Conservation (phyloP, 169 alveolate species). For the Cryptosporidium parvum region DNA sequence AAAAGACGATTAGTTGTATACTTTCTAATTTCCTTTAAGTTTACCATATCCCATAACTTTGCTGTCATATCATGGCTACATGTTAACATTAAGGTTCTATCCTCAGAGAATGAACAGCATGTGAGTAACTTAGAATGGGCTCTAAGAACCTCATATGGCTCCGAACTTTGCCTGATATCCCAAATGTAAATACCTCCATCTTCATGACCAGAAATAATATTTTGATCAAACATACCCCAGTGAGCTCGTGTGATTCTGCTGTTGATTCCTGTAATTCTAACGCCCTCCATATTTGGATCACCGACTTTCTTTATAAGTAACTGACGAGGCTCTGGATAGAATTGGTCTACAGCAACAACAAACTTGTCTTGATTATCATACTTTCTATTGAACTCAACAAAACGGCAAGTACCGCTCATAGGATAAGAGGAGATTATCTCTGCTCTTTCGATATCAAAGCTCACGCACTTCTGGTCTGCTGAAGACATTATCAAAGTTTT, state of each 20-base stretch:
- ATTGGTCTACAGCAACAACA: conserved; percentile 88
- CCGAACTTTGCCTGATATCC: conserved; percentile 67
- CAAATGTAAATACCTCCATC: conserved; percentile 83
- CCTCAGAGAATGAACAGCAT: conserved; percentile 85
- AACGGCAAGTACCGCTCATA: conserved; percentile 78
- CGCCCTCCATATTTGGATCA: conserved; percentile 60
- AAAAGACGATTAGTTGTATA: conserved; percentile 89
- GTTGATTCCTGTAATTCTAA: conserved; percentile 62
- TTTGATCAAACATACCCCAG: conserved; percentile 91
- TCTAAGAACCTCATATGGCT: conserved; percentile 68
- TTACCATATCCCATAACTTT: conserved; percentile 88
- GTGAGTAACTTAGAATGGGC: conserved; percentile 89
- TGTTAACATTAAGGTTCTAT: conserved; percentile 87
- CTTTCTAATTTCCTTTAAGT: conserved; percentile 82
- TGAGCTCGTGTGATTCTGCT: conserved; percentile 84
- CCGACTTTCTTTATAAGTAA: conserved; percentile 51
- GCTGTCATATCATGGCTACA: conserved; percentile 90
- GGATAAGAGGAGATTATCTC: conserved; percentile 75
- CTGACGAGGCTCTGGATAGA: conserved; percentile 78
- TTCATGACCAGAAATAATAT: conserved; percentile 89
- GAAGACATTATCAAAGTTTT: conserved; percentile 87
- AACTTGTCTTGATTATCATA: conserved; percentile 86
- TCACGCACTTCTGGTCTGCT: conserved; percentile 86
- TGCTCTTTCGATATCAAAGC: conserved; percentile 87
- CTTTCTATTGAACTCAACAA: conserved; percentile 88